A percentile compares a stretch with the other conserved stretches of the same genome.
Conservation (phyloP, 805 yeast genomes). For the Dipodascus albidus region DNA sequence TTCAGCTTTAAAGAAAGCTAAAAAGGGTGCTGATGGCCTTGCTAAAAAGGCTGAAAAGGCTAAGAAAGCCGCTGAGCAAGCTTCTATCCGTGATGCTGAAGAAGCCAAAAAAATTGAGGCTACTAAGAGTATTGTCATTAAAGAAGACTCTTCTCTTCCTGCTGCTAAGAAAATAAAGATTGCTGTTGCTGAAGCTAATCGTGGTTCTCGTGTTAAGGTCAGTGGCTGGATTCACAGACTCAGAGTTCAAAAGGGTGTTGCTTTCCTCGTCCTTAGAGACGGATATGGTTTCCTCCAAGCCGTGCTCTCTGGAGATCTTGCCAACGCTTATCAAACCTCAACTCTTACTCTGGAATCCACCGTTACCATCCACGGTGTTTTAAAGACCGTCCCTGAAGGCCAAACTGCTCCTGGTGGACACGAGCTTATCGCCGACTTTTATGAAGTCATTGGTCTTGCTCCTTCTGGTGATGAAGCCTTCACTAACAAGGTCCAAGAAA, state of each 20-base stretch:
- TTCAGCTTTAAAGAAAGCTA: conserved; percentile 89
- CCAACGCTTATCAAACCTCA: conserved; percentile 76
- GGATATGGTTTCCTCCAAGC: conserved; percentile 88
- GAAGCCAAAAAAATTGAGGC: conserved; percentile 70
- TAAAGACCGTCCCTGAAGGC: conserved; percentile 85
- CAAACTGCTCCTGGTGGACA: conserved; percentile 96
- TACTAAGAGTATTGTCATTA: conserved; percentile 64
- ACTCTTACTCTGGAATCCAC: conserved; percentile 85
- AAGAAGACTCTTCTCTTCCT: conserved; percentile 65
- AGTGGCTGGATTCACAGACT: conserved; percentile 96
- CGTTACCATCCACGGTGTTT: conserved; percentile 65
- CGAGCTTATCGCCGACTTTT: conserved; percentile 84
- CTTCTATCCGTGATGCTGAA: conserved; percentile 47
- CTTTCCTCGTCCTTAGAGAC: conserved; percentile 85
- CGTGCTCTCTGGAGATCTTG: conserved; percentile 82
- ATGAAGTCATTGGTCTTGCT: conserved; percentile 81
- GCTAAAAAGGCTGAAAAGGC: conserved; percentile 70
- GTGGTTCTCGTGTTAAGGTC: conserved; percentile 63
- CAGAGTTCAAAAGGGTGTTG: conserved; percentile 84
- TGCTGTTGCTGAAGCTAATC: conserved; percentile 36
- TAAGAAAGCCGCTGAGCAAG: conserved; percentile 38
- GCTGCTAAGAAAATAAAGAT: conserved; percentile 59
- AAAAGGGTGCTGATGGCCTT: conserved; percentile 87
- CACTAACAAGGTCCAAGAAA: conserved; percentile 88
- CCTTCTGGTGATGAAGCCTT: conserved; percentile 94